These are phyloP conservation scores for Candida montana DNA, from an alignment of 805 yeast species.

Conservation along the genomic window DNA sequence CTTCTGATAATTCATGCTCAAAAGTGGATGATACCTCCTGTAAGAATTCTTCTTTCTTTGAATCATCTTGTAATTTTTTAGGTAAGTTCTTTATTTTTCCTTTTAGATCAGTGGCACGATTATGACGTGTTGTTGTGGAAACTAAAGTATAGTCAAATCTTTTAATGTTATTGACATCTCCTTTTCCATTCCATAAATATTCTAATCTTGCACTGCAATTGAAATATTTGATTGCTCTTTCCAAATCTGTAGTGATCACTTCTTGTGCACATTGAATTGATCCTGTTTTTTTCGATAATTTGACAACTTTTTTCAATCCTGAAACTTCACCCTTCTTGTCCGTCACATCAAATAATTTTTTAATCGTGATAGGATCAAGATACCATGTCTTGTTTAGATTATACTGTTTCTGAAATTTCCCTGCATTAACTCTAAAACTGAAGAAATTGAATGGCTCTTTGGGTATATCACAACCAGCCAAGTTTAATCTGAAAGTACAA, in stretches of 20 bases:
- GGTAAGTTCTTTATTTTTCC: constrained; percentile 23
- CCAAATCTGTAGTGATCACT: constrained; percentile 35
- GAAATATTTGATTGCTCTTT: constrained; percentile 22
- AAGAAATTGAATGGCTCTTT: constrained; percentile 83
- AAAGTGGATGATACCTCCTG: neutral
- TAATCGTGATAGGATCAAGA: constrained; percentile 53
- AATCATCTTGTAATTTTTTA: constrained; percentile 20
- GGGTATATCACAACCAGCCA: constrained; percentile 56
- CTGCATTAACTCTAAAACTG: constrained; percentile 59
- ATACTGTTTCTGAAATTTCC: constrained; percentile 72
- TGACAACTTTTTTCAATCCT: constrained; percentile 61
- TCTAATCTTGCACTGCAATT: constrained; percentile 30
- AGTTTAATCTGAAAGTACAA: constrained; percentile 57
- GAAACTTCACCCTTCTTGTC: constrained; percentile 41
- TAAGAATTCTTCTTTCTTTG: constrained; percentile 1
- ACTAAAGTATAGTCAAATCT: constrained; percentile 14
- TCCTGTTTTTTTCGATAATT: constrained; percentile 40
- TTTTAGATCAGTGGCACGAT: constrained; percentile 5
- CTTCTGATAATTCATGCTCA: constrained; percentile 1
- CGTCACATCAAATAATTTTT: constrained; percentile 42
- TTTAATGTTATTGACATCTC: constrained; percentile 32
- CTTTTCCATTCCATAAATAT: constrained; percentile 48
- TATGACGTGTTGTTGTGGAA: neutral
- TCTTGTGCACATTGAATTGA: constrained; percentile 31
- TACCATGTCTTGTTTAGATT: constrained; percentile 45